Evolutionary conservation across 768 basidiomycete species (phyloP), one percentile per base, ranked within the genome.

Genomic region (Mycena crocata): DNA sequence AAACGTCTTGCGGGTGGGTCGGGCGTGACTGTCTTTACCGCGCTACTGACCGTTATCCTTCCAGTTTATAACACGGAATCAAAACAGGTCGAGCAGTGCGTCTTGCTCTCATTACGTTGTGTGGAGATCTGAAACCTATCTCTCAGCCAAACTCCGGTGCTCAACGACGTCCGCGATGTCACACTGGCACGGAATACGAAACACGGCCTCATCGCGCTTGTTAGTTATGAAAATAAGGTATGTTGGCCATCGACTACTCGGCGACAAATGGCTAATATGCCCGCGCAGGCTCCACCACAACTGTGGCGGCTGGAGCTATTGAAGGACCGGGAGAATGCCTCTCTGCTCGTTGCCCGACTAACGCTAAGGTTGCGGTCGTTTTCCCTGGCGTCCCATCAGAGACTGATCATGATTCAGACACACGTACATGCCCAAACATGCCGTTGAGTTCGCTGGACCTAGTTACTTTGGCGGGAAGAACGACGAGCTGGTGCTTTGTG

Each of bases 381-480:
- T 19, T 14, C 30, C 5, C 21, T 45, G 15, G 34, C n/a, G n/a
- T n/a, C n/a, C n/a, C n/a, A n/a, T 30, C 37, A 40, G 34, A 24
- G 28, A 40, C 57, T 30, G 35, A 46, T 30, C 26, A 37, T 56
- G 9, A 46, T 14, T 75, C 31, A 89, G 90, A 54, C 92, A 93
- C 70, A 93, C 89, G 1, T 94, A 93, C 73, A 86, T 89, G 82
- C 89, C 92, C 12, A 92, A 90, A 73, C 79, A 80, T 15, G 68
- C 82, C 15, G 87, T 92, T 23, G 90, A 93, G 71, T 93, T 93
- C 71, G 90, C 92, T 2, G 93, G 93, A 0, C 88, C 90, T 10
- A 92, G 91, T 73, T 93, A 93, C 78, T 93, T 94, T 59, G 93
- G 92, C 39, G 93, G 93, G 21, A 87, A 86, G 72, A 88, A 91